A percentile compares a stretch with the other conserved stretches of the same genome.
phyloP scores from a whole-genome alignment of 140 eudicot genomes.

The Stevia rebaudiana region DNA sequence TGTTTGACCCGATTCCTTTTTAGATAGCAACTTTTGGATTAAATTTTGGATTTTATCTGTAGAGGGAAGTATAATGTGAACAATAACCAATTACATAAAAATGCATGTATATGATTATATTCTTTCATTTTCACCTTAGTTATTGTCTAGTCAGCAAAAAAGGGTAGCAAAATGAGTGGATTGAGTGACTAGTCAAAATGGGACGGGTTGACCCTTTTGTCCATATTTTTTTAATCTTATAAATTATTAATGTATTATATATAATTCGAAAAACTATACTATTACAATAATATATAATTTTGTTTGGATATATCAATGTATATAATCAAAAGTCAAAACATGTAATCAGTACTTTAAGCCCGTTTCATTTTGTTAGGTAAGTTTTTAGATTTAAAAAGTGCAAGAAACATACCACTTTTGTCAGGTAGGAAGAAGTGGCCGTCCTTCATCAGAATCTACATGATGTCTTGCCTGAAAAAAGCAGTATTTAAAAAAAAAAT shows the following conservation, averaged over 20 bases:
- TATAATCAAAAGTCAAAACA: background rate
- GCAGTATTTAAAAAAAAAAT: background rate
- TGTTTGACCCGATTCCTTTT: too few species aligned
- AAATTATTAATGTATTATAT: background rate
- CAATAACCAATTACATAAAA: too few species aligned
- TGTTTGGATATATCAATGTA: background rate
- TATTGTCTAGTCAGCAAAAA: too few species aligned
- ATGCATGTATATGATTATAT: too few species aligned
- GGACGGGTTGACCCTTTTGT: background rate
- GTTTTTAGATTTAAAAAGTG: background rate
- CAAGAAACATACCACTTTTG: background rate
- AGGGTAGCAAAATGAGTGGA: background rate
- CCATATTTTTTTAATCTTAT: background rate
- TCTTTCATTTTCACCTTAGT: too few species aligned
- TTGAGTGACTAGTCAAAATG: background rate
- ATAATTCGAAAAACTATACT: background rate
- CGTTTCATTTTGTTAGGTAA: background rate
- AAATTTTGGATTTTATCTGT: too few species aligned
- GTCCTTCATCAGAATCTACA: slow-evolving; percentile 77
- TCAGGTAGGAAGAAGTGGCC: slow-evolving; percentile 87
- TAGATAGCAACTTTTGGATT: too few species aligned
- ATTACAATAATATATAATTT: background rate
- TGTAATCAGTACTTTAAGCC: background rate
- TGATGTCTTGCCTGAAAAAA: slow-evolving; percentile 71
- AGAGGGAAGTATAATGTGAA: too few species aligned